Conservation (phyloP, 1,284 basidiomycete species). For the Erythrobasidium hasegawianum region DNA sequence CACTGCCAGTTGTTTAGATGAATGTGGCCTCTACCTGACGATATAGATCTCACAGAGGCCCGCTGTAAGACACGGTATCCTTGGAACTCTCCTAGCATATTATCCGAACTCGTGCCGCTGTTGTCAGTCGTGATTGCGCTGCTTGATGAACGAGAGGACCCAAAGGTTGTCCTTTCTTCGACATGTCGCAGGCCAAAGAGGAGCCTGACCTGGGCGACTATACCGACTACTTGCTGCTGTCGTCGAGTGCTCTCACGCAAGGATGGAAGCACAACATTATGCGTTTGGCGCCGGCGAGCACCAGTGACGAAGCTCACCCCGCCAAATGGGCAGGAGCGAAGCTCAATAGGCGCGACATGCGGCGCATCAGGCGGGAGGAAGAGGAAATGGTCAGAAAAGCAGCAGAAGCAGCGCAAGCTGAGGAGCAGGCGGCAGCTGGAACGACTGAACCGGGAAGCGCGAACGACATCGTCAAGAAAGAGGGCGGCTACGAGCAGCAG, state of each 20-base stretch:
- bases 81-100: too few relatives aligned
- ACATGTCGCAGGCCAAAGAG: constrained; percentile 45
- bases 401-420: constrained; percentile 21
- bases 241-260: constrained; percentile 23
- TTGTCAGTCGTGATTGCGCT: too few relatives aligned
- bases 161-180: constrained; percentile 30
- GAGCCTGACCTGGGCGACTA: constrained; percentile 43
- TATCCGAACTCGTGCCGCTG: too few relatives aligned
- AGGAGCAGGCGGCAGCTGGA: constrained; percentile 3
- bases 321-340: constrained; percentile 26
- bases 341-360: constrained; percentile 34
- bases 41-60: too few relatives aligned
- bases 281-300: constrained; percentile 39
- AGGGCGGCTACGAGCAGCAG: constrained; percentile 4
- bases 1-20: too few relatives aligned
- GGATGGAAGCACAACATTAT: constrained; percentile 45
- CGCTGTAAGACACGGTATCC: too few relatives aligned
- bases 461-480: neutral
- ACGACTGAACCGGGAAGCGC: neutral
- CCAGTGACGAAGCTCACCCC: constrained; percentile 32
- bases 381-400: constrained; percentile 16
- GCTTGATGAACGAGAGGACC: too few relatives aligned
- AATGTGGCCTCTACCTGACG: too few relatives aligned
- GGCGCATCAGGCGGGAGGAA: constrained; percentile 26
- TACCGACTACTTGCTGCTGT: constrained; percentile 39